Evolutionary conservation across 2,329 filamentous ascomycete species (phyloP).

Genomic region (Ophiostoma pallidulum): DNA sequence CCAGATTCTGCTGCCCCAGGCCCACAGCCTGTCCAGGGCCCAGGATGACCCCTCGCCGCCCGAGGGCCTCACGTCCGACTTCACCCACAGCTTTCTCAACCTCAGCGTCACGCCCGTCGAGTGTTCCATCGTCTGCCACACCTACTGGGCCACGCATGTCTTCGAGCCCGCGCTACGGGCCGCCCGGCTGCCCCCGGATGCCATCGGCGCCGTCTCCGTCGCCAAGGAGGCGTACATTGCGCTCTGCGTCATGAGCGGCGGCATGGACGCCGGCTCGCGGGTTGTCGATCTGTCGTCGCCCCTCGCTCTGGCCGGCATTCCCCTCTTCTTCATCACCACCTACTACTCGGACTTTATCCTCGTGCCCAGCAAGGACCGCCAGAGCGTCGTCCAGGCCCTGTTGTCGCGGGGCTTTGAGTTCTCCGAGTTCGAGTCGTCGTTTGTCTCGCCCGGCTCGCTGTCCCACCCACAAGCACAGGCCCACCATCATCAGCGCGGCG

Average conservation of each 20-base stretch:
- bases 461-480: conserved; percentile 21
- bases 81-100: conserved; percentile 76
- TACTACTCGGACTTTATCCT: conserved; percentile 98
- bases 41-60: conserved; percentile 23
- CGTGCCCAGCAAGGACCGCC: conserved; percentile 65
- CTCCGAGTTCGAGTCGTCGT: conserved; percentile 58
- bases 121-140: conserved; percentile 84
- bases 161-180: conserved; percentile 62
- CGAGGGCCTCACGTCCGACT: conserved; percentile 40
- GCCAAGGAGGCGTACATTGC: conserved; percentile 78
- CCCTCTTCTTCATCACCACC: conserved; percentile 97
- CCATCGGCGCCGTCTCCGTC: conserved; percentile 53
- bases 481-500: conserved; percentile 16
- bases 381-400: conserved; percentile 66
- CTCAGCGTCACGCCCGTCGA: conserved; percentile 87
- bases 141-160: conserved; percentile 60
- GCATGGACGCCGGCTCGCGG: conserved; percentile 81
- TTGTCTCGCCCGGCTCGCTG: conserved; percentile 43
- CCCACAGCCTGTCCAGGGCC: conserved; percentile 27
- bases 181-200: conserved; percentile 42
- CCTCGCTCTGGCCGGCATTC: conserved; percentile 81
- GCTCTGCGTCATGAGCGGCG: conserved; percentile 81
- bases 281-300: conserved; percentile 89
- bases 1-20: conserved; percentile 66
- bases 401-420: conserved; percentile 77